Percentiles rank a stretch among this genome's conserved stretches.
These are phyloP conservation scores for Periconia digitata DNA, from an alignment of 2,329 filamentous ascomycete species.

Conservation along the genomic window DNA sequence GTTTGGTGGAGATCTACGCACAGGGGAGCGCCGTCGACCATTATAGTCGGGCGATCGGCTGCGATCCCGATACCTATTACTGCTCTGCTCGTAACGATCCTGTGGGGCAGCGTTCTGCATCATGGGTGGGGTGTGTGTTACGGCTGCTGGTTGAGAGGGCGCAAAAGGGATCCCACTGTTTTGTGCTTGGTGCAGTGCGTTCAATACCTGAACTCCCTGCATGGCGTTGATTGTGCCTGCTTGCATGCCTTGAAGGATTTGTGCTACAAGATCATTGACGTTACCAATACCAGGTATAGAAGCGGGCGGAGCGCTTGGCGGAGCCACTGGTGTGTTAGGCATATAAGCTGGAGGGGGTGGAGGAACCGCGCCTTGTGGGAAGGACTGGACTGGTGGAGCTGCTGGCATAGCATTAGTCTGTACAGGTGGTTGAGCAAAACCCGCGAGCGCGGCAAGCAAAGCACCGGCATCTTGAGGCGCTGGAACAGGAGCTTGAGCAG, in stretches of 20 bases:
- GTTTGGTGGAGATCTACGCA: constrained; percentile 60
- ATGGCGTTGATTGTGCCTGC: constrained; percentile 35
- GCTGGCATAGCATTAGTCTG: constrained; percentile 30
- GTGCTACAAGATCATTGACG: constrained; percentile 30
- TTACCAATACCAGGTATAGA: constrained; percentile 26
- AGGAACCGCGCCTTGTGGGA: constrained; percentile 29
- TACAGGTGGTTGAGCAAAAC: constrained; percentile 29
- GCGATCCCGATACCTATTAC: constrained; percentile 39
- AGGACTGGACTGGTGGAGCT: constrained; percentile 28
- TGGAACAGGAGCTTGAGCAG: constrained; percentile 17
- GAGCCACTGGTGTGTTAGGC: constrained; percentile 27
- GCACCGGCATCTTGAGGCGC: constrained; percentile 31
- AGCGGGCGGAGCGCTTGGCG: constrained; percentile 20
- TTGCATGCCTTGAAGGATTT: constrained; percentile 38
- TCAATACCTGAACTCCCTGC: constrained; percentile 38
- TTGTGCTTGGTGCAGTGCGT: constrained; percentile 29
- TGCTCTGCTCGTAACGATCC: constrained; percentile 34
- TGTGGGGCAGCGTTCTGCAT: constrained; percentile 22
- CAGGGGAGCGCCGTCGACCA: constrained; percentile 62
- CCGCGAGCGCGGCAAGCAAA: constrained; percentile 38
- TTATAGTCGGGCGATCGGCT: constrained; percentile 64
- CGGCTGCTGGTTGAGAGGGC: constrained; percentile 23
- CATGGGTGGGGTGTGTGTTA: constrained; percentile 17
- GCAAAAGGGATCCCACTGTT: constrained; percentile 29
- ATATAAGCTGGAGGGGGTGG: constrained; percentile 36